phyloP scores from a whole-genome alignment of 2,329 filamentous ascomycete species.

The Neophaeococcomyces mojaviensis region DNA sequence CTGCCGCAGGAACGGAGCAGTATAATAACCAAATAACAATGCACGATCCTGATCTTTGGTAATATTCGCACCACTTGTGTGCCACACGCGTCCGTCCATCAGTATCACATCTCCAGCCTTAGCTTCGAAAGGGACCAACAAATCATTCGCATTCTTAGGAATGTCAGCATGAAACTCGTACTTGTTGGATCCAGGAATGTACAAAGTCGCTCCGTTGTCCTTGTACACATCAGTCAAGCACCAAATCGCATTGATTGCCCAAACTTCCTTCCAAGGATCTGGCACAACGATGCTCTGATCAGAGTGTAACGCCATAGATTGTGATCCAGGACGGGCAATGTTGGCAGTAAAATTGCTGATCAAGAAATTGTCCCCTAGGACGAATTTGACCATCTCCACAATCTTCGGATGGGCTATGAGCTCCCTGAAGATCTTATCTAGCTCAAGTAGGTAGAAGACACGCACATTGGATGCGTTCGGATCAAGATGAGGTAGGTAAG shows the following conservation, averaged over 20 bases:
- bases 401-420: conserved; percentile 25
- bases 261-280: conserved; percentile 27
- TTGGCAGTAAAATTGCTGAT: conserved; percentile 32
- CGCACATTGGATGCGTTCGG: conserved; percentile 27
- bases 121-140: conserved; percentile 27
- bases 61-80: conserved; percentile 28
- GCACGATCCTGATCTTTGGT: conserved; percentile 28
- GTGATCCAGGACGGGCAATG: conserved; percentile 28
- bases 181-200: conserved; percentile 13
- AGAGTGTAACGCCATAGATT: conserved; percentile 29
- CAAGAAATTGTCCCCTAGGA: conserved; percentile 27
- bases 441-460: conserved; percentile 28
- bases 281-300: conserved; percentile 29
- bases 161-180: conserved; percentile 7
- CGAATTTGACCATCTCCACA: conserved; percentile 24
- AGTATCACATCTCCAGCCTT: conserved; percentile 28
- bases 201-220: conserved; percentile 26
- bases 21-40: conserved; percentile 30
- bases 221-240: conserved; percentile 26
- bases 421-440: conserved; percentile 26
- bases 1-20: conserved; percentile 25
- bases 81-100: conserved; percentile 31
- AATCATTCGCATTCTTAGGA: conserved; percentile 21
- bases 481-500: conserved; percentile 24
- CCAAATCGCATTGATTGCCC: conserved; percentile 27